Evolutionary conservation across 768 basidiomycete genomes (phyloP).

Genomic region (Boletus patriciae): DNA sequence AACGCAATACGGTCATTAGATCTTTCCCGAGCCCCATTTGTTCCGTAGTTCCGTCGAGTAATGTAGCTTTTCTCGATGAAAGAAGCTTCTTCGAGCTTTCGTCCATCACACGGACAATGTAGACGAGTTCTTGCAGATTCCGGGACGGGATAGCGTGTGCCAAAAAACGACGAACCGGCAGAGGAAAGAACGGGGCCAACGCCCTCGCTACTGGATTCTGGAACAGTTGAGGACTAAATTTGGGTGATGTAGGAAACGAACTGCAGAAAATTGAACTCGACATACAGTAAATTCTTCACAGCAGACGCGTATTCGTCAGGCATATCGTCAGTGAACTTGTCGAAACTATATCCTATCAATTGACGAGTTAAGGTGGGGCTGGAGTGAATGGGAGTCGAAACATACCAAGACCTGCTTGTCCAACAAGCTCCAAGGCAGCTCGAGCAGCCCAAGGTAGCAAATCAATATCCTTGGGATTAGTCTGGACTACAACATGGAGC

Average conservation of each 20-base stretch:
- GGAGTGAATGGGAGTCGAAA: neutral
- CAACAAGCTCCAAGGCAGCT: neutral
- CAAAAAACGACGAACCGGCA: slow-evolving; percentile 1
- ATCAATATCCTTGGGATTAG: neutral
- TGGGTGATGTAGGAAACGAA: neutral
- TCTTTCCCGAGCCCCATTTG: neutral
- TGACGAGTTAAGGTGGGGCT: neutral
- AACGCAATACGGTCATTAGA: slow-evolving; percentile 2
- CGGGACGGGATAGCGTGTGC: neutral
- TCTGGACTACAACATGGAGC: neutral
- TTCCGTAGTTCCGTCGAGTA: neutral
- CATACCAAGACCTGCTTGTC: slow-evolving; percentile 3
- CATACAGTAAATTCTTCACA: slow-evolving; percentile 2
- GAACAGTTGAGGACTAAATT: neutral
- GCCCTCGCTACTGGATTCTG: neutral
- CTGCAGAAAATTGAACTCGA: neutral
- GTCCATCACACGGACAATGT: neutral
- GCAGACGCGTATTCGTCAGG: slow-evolving; percentile 3
- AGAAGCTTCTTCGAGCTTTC: slow-evolving; percentile 2
- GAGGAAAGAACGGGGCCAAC: neutral
- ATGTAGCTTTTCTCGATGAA: neutral
- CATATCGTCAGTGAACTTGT: slow-evolving; percentile 1
- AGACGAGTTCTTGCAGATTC: neutral
- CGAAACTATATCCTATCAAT: slow-evolving; percentile 3
- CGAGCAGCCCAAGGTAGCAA: slow-evolving; percentile 5